Evolutionary conservation across 768 basidiomycete genomes (phyloP).

Genomic region (Austroboletus eburneus): DNA sequence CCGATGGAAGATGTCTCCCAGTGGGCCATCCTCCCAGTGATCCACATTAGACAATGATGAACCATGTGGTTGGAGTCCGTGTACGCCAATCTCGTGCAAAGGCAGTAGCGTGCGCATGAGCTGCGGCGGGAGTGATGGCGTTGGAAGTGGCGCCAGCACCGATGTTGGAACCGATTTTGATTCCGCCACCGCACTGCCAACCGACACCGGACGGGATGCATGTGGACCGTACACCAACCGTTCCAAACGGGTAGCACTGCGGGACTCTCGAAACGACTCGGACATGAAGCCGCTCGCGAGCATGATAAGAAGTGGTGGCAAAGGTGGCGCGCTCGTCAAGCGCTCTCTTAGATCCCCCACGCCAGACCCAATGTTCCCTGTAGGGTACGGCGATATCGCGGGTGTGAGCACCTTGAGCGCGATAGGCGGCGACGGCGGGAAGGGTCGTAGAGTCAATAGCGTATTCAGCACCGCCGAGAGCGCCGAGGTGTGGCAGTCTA

Average conservation of each 20-base stretch:
- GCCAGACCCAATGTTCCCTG: constrained; percentile 4
- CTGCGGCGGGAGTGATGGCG: constrained; percentile 33
- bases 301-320: constrained; percentile 29
- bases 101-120: constrained; percentile 26
- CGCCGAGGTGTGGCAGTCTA: constrained; percentile 1
- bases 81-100: constrained; percentile 19
- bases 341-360: constrained; percentile 12
- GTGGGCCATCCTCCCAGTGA: constrained; percentile 24
- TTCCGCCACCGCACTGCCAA: not conserved
- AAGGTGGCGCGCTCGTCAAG: constrained; percentile 29
- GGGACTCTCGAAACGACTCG: constrained; percentile 17
- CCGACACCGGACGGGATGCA: not conserved
- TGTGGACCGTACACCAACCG: constrained; percentile 21
- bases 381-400: constrained; percentile 6
- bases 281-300: constrained; percentile 18
- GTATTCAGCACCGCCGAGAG: constrained; percentile 31
- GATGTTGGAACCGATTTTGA: constrained; percentile 12
- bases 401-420: constrained; percentile 16
- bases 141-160: constrained; percentile 31
- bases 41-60: constrained; percentile 18
- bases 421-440: constrained; percentile 23
- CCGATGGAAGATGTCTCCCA: constrained; percentile 37
- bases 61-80: constrained; percentile 9
- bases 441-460: constrained; percentile 31
- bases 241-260: constrained; percentile 18